These are phyloP conservation scores for Solanum virginianum DNA, from an alignment of 257 asterid genomes.

Conservation along the genomic window DNA sequence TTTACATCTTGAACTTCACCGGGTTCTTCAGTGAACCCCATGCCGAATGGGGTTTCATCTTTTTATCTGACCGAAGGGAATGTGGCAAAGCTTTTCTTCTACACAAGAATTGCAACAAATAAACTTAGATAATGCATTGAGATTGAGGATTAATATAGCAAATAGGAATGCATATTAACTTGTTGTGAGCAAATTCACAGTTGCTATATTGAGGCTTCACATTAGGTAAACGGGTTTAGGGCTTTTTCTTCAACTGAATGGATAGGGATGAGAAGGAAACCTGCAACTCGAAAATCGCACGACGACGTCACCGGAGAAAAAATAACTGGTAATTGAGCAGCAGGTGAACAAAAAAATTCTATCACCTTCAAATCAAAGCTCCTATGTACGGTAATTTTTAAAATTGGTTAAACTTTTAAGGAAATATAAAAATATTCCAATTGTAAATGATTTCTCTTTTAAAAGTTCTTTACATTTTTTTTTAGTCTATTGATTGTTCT, in stretches of 20 bases:
- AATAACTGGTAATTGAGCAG: not conserved
- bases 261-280: not conserved
- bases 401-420: no score
- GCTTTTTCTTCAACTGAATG: not conserved
- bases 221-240: not conserved
- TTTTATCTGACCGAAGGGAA: not conserved
- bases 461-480: no score
- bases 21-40: slow-evolving; percentile 71
- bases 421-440: no score
- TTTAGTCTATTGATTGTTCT: no score
- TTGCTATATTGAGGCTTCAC: not conserved
- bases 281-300: not conserved
- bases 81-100: not conserved
- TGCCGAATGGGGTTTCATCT: slow-evolving; percentile 55
- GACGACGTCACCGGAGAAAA: not conserved
- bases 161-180: not conserved
- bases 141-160: not conserved
- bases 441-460: no score
- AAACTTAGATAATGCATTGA: not conserved
- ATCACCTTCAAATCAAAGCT: no score
- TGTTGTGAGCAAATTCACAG: not conserved
- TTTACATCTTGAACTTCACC: slow-evolving; percentile 73
- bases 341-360: no score
- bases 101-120: not conserved
- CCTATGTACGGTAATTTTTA: no score